Evolutionary conservation across 768 basidiomycete species (phyloP).

Genomic region (Mycena pura): DNA sequence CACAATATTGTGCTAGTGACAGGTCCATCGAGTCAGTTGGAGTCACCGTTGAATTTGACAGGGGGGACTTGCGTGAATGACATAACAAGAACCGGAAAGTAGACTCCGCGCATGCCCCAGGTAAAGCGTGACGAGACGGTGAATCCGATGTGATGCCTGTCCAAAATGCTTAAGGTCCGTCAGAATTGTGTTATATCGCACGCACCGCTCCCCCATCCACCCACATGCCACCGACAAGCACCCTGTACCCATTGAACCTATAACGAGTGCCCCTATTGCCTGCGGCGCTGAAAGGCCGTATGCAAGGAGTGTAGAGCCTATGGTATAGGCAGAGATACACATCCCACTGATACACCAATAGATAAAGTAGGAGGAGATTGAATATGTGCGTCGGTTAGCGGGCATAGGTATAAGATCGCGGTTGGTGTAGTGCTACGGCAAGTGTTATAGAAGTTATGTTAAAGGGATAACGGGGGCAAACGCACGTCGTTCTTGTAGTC

Average conservation of each 20-base stretch:
- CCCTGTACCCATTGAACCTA: conserved; percentile 22
- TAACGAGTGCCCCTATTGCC: conserved; percentile 23
- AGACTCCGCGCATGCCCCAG: conserved; percentile 29
- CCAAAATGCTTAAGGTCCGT: conserved; percentile 5
- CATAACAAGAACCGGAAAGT: conserved; percentile 25
- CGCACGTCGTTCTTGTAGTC: conserved; percentile 22
- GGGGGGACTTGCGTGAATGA: conserved; percentile 18
- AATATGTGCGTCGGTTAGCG: conserved; percentile 34
- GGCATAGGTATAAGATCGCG: conserved; percentile 35
- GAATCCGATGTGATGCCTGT: conserved; percentile 27
- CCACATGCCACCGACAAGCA: conserved; percentile 28
- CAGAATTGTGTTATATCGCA: conserved; percentile 11
- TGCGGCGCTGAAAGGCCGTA: conserved; percentile 26
- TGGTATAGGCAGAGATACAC: conserved; percentile 25
- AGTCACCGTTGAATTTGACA: conserved; percentile 8
- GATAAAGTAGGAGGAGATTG: conserved; percentile 32
- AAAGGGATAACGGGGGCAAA: conserved; percentile 1
- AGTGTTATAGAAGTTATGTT: conserved; percentile 1
- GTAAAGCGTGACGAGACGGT: conserved; percentile 27
- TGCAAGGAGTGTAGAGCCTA: conserved; percentile 27
- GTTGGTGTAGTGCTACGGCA: conserved; percentile 27
- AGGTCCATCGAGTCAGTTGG: conserved; percentile 7
- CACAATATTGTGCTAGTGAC: conserved; percentile 13
- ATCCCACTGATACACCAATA: conserved; percentile 34
- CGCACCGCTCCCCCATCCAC: conserved; percentile 31